Evolutionary conservation across 2,329 filamentous ascomycete genomes (phyloP), one percentile per base, ranked within the genome.

Genomic region (Pseudogymnoascus sp.): DNA sequence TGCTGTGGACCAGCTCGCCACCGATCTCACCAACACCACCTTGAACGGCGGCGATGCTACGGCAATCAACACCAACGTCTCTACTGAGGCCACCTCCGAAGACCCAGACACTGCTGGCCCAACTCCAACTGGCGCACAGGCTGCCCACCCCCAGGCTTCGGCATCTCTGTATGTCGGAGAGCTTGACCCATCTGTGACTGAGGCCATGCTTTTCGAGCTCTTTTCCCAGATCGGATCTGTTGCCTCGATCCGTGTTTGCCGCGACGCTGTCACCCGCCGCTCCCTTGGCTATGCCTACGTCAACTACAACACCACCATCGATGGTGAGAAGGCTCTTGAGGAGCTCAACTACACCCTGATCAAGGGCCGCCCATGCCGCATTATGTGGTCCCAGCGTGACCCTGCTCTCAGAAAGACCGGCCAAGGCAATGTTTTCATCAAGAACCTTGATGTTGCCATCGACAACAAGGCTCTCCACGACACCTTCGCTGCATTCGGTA

Each of bases 321-420:
- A 99, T 77, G 95, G 95, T 73, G 95, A 99, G 84, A 96, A 96
- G 80, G 95, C 95, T 73, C 88, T 99, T 67, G 95, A 99, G 81
- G 95, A 99, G 81, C 86, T 99, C 73, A 99, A 99, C 87, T 99
- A 99, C 84, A 99, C 95, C 68, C 83, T 97, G 73, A 97, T 99
- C 83, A 97, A 97, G 86, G 93, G 93, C 73, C 92, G 90, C 76
- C 93, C 95, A 66, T 99, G 95, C 89, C 93, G 95, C 75, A 99
- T 99, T 82, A 99, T 99, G 95, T 99, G 95, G 95, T 99, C 95
- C 69, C 95, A 99, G 86, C 95, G 95, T 78, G 95, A 99, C 79
- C 95, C 95, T 70, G 93, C 93, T 77, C 88, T 99, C 73, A 95
- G 95, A 83, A 99, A 99, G 88, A 99, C 92, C 71, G 95, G 95